These are phyloP conservation scores for grape (Vitis vinifera) DNA, from an alignment of 164 flowering plant genomes.

Conservation along the genomic window ASM3070453v1 NC_081810.1:16471501-16472000, in stretches of 20 bases:
- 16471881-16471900: not conserved
- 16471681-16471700: too few relatives aligned
- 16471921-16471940: not conserved
- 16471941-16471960: not conserved
- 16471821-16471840: constrained; percentile 98
- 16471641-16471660: too few relatives aligned
- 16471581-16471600: too few relatives aligned
- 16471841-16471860: constrained; percentile 58
- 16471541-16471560: too few relatives aligned
- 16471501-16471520: not conserved
- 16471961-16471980: not conserved
- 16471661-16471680: too few relatives aligned
- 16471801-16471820: constrained; percentile 98
- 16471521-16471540: not conserved
- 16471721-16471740: too few relatives aligned
- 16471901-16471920: not conserved
- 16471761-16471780: not conserved
- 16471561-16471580: too few relatives aligned
- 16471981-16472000: too few relatives aligned
- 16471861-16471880: not conserved
- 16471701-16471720: too few relatives aligned
- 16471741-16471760: not conserved
- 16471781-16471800: constrained; percentile 83
- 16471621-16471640: too few relatives aligned
- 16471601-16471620: too few relatives aligned